phyloP scores from a whole-genome alignment of 208 protist genomes.

The Herpetomonas samuelpessoai region DNA sequence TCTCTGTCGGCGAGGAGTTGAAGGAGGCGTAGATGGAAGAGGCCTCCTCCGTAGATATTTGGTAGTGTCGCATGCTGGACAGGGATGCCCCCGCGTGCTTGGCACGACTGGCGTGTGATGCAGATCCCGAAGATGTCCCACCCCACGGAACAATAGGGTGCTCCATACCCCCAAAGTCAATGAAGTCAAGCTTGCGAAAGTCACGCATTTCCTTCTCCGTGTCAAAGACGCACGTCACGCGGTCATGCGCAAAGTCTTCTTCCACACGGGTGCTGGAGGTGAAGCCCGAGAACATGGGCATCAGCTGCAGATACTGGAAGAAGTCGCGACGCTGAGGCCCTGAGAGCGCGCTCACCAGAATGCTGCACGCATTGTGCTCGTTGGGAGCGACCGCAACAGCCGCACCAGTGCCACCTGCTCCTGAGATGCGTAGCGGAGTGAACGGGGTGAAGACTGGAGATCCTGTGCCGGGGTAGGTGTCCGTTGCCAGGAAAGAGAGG shows the following conservation, averaged over 20 bases:
- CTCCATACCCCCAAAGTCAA: conserved; percentile 22
- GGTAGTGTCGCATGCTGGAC: conserved; percentile 1
- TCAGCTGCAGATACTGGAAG: conserved; percentile 20
- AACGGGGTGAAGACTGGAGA: too few species aligned
- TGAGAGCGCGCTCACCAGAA: conserved; percentile 21
- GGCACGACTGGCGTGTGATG: neutral
- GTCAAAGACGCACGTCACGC: conserved; percentile 29
- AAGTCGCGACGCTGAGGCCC: conserved; percentile 20
- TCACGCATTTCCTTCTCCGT: conserved; percentile 24
- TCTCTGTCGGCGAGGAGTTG: too few species aligned
- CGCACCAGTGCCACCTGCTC: too few species aligned
- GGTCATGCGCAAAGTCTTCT: conserved; percentile 9
- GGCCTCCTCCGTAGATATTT: too few species aligned
- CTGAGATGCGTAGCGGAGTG: too few species aligned
- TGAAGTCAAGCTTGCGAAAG: conserved; percentile 31
- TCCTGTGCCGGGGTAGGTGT: too few species aligned
- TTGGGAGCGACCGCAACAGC: neutral
- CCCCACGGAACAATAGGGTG: too few species aligned
- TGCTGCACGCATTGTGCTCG: conserved; percentile 21
- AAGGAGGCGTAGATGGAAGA: too few species aligned
- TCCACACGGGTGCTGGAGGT: conserved; percentile 22
- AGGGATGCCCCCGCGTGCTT: neutral
- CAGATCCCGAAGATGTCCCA: too few species aligned
- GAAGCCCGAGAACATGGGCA: conserved; percentile 25
- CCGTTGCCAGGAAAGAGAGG: neutral